phyloP scores from a whole-genome alignment of 805 yeast genomes.

The Nematodospora valgi region DNA sequence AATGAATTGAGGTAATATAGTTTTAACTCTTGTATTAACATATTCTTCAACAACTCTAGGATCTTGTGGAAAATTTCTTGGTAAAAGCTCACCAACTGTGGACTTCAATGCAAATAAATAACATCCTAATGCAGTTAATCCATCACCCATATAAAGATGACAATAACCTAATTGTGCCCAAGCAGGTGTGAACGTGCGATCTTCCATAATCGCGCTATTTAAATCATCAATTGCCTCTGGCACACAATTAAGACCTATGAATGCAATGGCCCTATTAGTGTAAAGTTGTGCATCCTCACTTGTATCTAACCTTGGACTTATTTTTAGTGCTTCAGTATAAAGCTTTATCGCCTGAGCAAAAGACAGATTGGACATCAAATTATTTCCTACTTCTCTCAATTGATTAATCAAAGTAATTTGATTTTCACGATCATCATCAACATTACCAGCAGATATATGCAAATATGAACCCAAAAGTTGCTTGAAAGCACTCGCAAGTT shows the following conservation, averaged over 20 bases:
- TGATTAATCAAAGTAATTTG: slow-evolving; percentile 10
- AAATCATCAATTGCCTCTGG: slow-evolving; percentile 38
- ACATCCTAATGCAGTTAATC: slow-evolving; percentile 29
- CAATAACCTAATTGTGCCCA: slow-evolving; percentile 45
- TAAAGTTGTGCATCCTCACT: slow-evolving; percentile 27
- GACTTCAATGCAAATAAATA: slow-evolving; percentile 30
- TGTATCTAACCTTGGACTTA: slow-evolving; percentile 14
- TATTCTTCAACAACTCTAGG: slow-evolving; percentile 16
- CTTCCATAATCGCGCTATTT: slow-evolving; percentile 26
- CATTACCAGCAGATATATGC: no score
- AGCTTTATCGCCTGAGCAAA: slow-evolving; percentile 38
- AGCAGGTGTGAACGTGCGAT: slow-evolving; percentile 36
- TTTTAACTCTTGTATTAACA: slow-evolving; percentile 16
- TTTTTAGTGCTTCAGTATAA: slow-evolving; percentile 34
- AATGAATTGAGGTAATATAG: slow-evolving; percentile 37
- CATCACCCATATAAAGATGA: slow-evolving; percentile 37
- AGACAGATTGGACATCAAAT: slow-evolving; percentile 31
- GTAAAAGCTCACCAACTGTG: slow-evolving; percentile 28
- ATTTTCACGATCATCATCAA: no score
- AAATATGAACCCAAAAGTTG: no score
- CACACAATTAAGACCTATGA: slow-evolving; percentile 38
- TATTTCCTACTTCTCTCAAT: slow-evolving; percentile 40
- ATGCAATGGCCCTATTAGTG: slow-evolving; percentile 40
- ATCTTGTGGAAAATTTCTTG: slow-evolving; percentile 17
- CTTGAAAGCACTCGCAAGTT: no score